Percentiles rank a stretch among this genome's conserved stretches.
Conservation (phyloP, 108 stramenopile species). For the Nitzschia sp. region DNA sequence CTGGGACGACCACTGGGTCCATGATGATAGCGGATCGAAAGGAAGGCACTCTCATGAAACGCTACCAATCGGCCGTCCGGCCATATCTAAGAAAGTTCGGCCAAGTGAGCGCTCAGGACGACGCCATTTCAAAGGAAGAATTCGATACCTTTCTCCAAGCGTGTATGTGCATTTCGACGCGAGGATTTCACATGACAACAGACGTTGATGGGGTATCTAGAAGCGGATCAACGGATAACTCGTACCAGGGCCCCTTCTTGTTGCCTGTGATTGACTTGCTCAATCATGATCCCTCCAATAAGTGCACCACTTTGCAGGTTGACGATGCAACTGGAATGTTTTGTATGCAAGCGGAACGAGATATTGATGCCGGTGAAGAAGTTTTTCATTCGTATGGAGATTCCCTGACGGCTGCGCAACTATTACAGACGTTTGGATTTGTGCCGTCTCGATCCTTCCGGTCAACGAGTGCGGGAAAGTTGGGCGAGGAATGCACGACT, state of each 20-base stretch:
- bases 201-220: background rate
- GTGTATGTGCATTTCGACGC: slow-evolving; percentile 73
- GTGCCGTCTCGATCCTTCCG: slow-evolving; percentile 37
- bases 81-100: slow-evolving; percentile 56
- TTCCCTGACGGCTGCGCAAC: slow-evolving; percentile 65
- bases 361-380: slow-evolving; percentile 65
- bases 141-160: slow-evolving; percentile 54
- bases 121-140: slow-evolving; percentile 18
- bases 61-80: slow-evolving; percentile 52
- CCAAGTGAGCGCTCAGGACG: slow-evolving; percentile 17
- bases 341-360: slow-evolving; percentile 73
- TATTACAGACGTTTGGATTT: slow-evolving; percentile 87
- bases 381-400: slow-evolving; percentile 80
- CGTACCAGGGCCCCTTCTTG: slow-evolving; percentile 61
- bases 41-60: slow-evolving; percentile 31
- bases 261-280: slow-evolving; percentile 83
- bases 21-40: slow-evolving; percentile 35
- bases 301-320: slow-evolving; percentile 65
- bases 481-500: background rate
- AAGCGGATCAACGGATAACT: background rate
- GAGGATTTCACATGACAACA: slow-evolving; percentile 71
- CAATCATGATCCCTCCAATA: slow-evolving; percentile 61
- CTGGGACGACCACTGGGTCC: slow-evolving; percentile 55
- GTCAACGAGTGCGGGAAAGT: background rate
- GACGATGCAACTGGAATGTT: slow-evolving; percentile 39